Base-by-base conservation (phyloP, 768 basidiomycete species). In the Asterophora lycoperdoides region DNA sequence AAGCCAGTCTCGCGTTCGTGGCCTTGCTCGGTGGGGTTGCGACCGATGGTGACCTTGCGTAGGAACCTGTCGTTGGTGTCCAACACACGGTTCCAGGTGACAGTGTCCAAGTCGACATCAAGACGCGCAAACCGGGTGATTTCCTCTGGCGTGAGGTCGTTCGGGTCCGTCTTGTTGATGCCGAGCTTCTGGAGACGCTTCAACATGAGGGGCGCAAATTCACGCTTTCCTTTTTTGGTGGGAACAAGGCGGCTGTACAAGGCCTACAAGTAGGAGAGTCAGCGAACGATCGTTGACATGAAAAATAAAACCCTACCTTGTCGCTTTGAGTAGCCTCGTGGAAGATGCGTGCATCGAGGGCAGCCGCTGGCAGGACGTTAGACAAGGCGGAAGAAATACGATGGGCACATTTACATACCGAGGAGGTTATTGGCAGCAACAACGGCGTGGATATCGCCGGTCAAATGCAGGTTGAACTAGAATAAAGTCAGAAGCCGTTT, bases 41-140 rank as follows among this genome's bases (percentile, higher is more conserved):
- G 89, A n/a, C 95, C 95, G 46, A 97, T 77, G 29, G 89, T 91
- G 61, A 97, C 85, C 68, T 88, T 92, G 49, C 95, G 89, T 56
- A 99, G 74, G 79, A 94, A 97, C 46, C 95, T 84, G 66, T 99
- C 95, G 67, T 99, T 98, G 55, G 88, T 90, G 65, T 99, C 95
- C 46, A 97, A 64, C 17, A 99, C 95, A 39, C 95, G 93, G 67
- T 96, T 92, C 94, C 95, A 98, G 44, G 94, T 97, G 56, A 99
- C 91, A 18, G 93, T 95, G 33, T 81, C 77, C 2, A 84, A 74
- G 65, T 98, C 93, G 44, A 99, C 79, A 58, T 98, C 93, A 13
- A 99, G 79, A 41, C 96, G 83, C 20, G 90, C 91, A 60, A 97
- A 99, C 49, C 79, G 80, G 50, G 76, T 85, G 60, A 90, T 84